Conservation (phyloP, 768 basidiomycete species). For the Lactarius vividus region DNA sequence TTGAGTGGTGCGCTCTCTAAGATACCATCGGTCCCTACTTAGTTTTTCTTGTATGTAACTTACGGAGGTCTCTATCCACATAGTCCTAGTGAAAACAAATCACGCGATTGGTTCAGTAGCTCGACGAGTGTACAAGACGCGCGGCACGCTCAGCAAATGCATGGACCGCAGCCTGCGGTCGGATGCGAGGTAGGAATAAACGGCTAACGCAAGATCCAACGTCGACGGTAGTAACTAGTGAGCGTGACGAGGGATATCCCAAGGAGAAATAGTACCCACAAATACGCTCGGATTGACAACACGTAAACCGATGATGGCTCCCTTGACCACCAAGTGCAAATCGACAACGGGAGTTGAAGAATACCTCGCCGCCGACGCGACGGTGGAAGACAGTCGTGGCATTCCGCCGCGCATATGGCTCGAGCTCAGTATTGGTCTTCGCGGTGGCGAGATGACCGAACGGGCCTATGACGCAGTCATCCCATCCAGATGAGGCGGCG, state of each 20-base stretch:
- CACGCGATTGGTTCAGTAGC: background rate
- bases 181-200: constrained; percentile 3
- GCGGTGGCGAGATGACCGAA: constrained; percentile 13
- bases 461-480: constrained; percentile 17
- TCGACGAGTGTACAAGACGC: background rate
- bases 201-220: background rate
- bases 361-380: constrained; percentile 24
- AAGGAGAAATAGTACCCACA: constrained; percentile 14
- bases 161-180: background rate
- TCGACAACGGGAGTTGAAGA: constrained; percentile 26
- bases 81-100: background rate
- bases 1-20: too few species aligned
- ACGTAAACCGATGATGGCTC: constrained; percentile 37
- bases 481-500: constrained; percentile 22
- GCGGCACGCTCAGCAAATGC: constrained; percentile 1
- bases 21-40: too few species aligned
- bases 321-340: constrained; percentile 38
- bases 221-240: too few species aligned
- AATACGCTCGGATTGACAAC: constrained; percentile 38
- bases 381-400: constrained; percentile 18
- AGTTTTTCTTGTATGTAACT: too few species aligned
- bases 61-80: too few species aligned
- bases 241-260: background rate
- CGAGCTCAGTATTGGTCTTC: constrained; percentile 22
- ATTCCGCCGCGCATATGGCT: constrained; percentile 16